Evolutionary conservation across 1,284 basidiomycete species (phyloP).

Genomic region (Rhodotorula sp.): DNA sequence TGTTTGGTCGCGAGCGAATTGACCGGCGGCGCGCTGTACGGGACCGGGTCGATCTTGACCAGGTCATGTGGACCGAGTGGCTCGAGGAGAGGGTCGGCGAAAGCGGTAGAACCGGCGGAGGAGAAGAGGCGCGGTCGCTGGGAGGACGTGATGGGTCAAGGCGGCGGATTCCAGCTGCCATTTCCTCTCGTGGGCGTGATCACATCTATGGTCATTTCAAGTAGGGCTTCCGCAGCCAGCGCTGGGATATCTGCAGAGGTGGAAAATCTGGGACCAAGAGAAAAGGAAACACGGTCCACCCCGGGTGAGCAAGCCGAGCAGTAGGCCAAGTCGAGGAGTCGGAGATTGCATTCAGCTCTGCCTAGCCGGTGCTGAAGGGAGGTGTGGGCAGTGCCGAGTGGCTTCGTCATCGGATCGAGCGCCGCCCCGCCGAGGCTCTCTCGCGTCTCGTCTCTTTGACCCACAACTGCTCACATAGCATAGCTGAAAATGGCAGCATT

Average conservation of each 20-base stretch:
- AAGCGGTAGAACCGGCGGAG: neutral
- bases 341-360: too few species aligned
- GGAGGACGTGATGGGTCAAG: conserved; percentile 16
- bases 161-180: neutral
- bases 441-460: neutral
- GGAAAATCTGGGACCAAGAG: too few species aligned
- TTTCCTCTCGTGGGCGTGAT: too few species aligned
- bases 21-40: neutral
- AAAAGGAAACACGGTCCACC: too few species aligned
- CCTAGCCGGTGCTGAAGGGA: too few species aligned
- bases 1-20: neutral
- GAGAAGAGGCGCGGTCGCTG: neutral
- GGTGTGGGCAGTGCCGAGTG: neutral
- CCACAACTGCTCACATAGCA: neutral
- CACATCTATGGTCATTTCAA: too few species aligned
- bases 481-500: neutral
- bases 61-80: conserved; percentile 6
- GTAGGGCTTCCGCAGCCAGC: too few species aligned
- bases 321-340: too few species aligned
- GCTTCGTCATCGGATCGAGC: conserved; percentile 2
- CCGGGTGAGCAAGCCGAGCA: too few species aligned
- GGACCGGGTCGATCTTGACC: neutral
- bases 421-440: neutral
- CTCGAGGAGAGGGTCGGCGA: conserved; percentile 1
- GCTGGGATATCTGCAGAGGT: too few species aligned